These are phyloP conservation scores for Lichtheimia hyalospora DNA, from an alignment of 371 early-diverging fungal genomes.

Conservation along the genomic window DNA sequence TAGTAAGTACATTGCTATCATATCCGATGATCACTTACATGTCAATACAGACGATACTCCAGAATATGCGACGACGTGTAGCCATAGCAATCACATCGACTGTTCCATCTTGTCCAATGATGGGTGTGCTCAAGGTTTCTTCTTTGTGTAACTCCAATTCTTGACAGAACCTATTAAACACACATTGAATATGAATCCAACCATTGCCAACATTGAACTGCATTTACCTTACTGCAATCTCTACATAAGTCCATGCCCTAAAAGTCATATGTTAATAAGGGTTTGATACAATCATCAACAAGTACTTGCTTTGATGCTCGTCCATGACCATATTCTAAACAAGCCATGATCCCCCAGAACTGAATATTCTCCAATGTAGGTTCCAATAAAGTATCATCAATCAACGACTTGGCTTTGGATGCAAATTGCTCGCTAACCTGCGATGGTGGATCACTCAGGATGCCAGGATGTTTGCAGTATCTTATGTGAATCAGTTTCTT, in stretches of 20 bases:
- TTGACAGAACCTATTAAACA: constrained; percentile 44
- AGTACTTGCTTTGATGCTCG: constrained; percentile 46
- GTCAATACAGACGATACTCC: constrained; percentile 57
- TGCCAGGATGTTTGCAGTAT: constrained; percentile 44
- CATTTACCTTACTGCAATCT: constrained; percentile 52
- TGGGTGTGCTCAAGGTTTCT: constrained; percentile 34
- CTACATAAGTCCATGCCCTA: constrained; percentile 65
- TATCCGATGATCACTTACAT: constrained; percentile 23
- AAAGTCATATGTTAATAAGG: neutral
- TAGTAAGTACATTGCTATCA: neutral
- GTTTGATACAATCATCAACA: neutral
- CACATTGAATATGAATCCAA: no score
- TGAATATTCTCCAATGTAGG: constrained; percentile 59
- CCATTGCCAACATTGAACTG: neutral
- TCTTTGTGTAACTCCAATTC: constrained; percentile 61
- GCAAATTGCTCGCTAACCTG: constrained; percentile 47
- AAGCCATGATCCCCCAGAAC: constrained; percentile 58
- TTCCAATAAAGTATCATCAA: constrained; percentile 44
- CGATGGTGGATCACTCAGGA: constrained; percentile 45
- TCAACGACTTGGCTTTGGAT: constrained; percentile 36
- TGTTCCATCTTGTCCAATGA: constrained; percentile 28
- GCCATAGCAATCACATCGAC: constrained; percentile 54
- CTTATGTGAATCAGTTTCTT: constrained; percentile 9
- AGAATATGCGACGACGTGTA: constrained; percentile 55
- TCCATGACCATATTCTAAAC: constrained; percentile 63